phyloP scores from a whole-genome alignment of 2,329 filamentous ascomycete species.

The Byssothecium circinans region DNA sequence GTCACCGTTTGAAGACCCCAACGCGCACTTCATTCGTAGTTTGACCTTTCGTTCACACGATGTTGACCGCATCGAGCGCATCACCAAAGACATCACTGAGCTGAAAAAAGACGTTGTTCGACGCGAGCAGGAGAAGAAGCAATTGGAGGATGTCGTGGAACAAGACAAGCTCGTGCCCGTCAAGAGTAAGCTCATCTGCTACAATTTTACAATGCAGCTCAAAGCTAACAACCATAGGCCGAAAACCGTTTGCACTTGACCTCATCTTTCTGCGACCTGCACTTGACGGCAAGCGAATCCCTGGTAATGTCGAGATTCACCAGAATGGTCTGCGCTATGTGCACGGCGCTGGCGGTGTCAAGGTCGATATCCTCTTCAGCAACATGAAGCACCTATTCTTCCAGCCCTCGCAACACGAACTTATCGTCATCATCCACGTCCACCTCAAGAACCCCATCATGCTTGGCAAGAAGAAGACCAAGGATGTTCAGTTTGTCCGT shows the following conservation, averaged over 20 bases:
- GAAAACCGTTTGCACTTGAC: conserved; percentile 84
- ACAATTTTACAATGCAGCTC: background rate
- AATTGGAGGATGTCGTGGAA: conserved; percentile 98
- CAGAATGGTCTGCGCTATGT: conserved; percentile 95
- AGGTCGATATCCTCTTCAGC: conserved; percentile 93
- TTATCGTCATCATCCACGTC: conserved; percentile 97
- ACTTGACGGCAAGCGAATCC: conserved; percentile 94
- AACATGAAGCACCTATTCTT: conserved; percentile 99
- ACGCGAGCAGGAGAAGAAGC: conserved; percentile 97
- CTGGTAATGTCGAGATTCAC: conserved; percentile 95
- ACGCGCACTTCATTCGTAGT: conserved; percentile 92
- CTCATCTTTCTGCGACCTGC: conserved; percentile 95
- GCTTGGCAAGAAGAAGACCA: conserved; percentile 98
- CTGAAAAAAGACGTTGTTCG: conserved; percentile 91
- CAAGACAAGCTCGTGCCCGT: conserved; percentile 97
- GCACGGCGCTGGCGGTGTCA: conserved; percentile 76
- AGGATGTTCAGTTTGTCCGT: conserved; percentile 96
- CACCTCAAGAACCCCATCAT: conserved; percentile 98
- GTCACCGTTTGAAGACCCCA: conserved; percentile 94
- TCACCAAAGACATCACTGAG: conserved; percentile 90
- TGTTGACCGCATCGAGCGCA: conserved; percentile 83
- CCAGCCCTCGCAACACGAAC: conserved; percentile 92
- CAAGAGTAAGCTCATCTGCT: conserved; percentile 66
- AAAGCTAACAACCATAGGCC: conserved; percentile 58
- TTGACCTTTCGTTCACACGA: conserved; percentile 93